Evolutionary conservation across 1,284 basidiomycete genomes (phyloP), one percentile per base, ranked within the genome.

Genomic region (Pascua sp.): DNA sequence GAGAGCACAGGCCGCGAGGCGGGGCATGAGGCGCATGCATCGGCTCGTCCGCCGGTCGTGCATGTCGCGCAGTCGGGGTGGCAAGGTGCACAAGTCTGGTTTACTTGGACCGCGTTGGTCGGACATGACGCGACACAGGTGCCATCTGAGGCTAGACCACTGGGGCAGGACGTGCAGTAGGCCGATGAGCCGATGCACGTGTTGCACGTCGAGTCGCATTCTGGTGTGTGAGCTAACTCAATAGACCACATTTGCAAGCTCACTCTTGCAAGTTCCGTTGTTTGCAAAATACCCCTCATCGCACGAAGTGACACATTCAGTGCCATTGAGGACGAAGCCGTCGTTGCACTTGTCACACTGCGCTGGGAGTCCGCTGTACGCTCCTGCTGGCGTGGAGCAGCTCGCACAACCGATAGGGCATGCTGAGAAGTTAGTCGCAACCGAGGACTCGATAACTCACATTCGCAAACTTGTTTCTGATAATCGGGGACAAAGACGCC

Each of bases 41-140:
- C 48, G 0, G 60, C 42, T 1, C 57, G 55, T 32, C 60, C 58
- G 5, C 63, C 49, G 11, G 61, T 53, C 12, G 70, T 67, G 58
- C 79, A 80, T 2, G 75, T 75, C 3, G 65, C 57, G 55, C 78
- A 80, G 63, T 77, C 75, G 0, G 72, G 65, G 16, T 77, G 74
- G 56, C 79, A 80, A 0, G 71, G 42, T 8, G 65, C 32, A 60
- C 80, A 81, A 5, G 68, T 68, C 1, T 61, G 62, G 55, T 72
- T 70, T 11, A 60, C 46, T 8, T 61, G 45, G 54, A 72, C 63
- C 11, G 70, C 72, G 8, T 62, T 61, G 13, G 62, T 12, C 0
- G 78, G 77, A 54, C 79, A 80, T 5, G 61, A 49, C 5, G 65
- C n/a, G 9, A 68, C 57, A 63, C 79, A 80, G 0, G 62, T 57